These are phyloP conservation scores for rapeseed (Brassica napus) DNA, from an alignment of 345 rosid species.

Conservation along the genomic window DNA sequence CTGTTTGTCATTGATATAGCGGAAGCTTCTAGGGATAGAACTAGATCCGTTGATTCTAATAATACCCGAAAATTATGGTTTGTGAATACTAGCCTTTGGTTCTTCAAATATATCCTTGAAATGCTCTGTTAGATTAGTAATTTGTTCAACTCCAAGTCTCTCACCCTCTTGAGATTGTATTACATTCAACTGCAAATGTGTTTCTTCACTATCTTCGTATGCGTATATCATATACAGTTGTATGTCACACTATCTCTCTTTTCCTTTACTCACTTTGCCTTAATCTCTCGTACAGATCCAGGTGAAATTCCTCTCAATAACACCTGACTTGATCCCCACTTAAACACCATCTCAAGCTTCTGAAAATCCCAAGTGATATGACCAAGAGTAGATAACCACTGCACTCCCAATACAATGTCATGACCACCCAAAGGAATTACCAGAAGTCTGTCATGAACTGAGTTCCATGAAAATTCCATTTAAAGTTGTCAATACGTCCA, in stretches of 20 bases:
- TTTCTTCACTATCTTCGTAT: background rate
- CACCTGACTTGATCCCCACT: background rate
- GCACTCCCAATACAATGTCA: background rate
- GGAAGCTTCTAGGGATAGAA: too few relatives aligned
- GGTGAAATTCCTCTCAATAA: background rate
- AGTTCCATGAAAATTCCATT: background rate
- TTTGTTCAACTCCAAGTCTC: background rate
- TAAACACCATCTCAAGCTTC: background rate
- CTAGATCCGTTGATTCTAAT: too few relatives aligned
- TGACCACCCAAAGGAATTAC: background rate
- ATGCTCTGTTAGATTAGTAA: background rate
- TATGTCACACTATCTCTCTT: background rate
- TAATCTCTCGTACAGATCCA: background rate
- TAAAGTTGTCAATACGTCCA: background rate
- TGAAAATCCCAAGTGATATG: background rate
- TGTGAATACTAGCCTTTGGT: background rate
- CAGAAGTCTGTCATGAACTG: background rate
- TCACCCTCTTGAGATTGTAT: too few relatives aligned
- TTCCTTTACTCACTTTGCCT: background rate
- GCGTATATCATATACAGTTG: background rate
- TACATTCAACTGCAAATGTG: background rate
- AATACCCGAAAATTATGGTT: too few relatives aligned
- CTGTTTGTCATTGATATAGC: background rate
- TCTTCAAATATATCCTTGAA: background rate
- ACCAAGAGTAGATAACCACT: background rate